Evolutionary conservation across 2,329 filamentous ascomycete genomes (phyloP).

Genomic region (Macrophomina tecta): DNA sequence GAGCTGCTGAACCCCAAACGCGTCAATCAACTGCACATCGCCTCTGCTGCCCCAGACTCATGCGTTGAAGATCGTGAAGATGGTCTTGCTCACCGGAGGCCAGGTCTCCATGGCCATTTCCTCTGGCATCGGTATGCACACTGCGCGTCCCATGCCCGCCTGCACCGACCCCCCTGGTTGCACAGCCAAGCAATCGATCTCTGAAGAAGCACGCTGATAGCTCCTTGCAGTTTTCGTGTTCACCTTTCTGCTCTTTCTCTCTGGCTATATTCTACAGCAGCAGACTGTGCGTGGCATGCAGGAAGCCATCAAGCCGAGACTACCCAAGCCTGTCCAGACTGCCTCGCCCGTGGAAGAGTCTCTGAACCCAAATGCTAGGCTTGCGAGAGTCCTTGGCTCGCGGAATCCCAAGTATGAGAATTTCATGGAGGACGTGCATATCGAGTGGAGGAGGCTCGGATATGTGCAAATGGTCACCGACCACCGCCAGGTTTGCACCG

Average conservation of each 20-base stretch:
- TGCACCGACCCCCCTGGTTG: background rate
- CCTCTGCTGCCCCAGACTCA: background rate
- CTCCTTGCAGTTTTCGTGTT: conserved; percentile 68
- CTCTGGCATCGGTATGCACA: conserved; percentile 64
- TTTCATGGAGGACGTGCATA: conserved; percentile 33
- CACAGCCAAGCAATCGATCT: conserved; percentile 13
- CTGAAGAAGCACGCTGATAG: background rate
- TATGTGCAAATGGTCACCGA: conserved; percentile 55
- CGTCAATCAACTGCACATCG: conserved; percentile 12
- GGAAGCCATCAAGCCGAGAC: conserved; percentile 68
- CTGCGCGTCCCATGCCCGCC: background rate
- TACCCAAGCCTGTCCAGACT: conserved; percentile 47
- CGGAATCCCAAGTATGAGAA: conserved; percentile 31
- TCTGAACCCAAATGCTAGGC: conserved; percentile 23
- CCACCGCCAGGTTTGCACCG: conserved; percentile 55
- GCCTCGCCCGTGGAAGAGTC: conserved; percentile 37
- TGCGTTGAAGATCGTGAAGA: conserved; percentile 9
- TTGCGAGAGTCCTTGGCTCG: conserved; percentile 16
- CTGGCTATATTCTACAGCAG: conserved; percentile 87
- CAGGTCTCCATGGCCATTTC: conserved; percentile 74
- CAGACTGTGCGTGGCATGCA: conserved; percentile 81
- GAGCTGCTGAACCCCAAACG: conserved; percentile 10
- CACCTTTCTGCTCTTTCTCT: conserved; percentile 82
- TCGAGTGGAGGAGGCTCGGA: conserved; percentile 54
- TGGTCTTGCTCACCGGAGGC: conserved; percentile 68